Conservation (phyloP, 306 rosid species). For the Senna tora region DNA sequence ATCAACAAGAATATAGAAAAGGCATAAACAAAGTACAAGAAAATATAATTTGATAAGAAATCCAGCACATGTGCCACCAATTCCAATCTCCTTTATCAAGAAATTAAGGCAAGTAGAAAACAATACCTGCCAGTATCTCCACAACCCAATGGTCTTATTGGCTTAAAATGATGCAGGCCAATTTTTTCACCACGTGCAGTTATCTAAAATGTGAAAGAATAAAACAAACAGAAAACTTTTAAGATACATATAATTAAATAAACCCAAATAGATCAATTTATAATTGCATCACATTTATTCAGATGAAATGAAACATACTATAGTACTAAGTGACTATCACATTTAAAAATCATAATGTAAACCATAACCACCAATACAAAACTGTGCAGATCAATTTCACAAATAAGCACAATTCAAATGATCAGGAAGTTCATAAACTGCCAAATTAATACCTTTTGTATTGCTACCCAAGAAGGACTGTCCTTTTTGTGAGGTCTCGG, state of each 20-base stretch:
- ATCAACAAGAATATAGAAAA: conserved; percentile 1
- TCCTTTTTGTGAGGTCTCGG: conserved; percentile 88
- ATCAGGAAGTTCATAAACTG: neutral
- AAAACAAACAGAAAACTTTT: conserved; percentile 12
- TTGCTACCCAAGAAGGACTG: conserved; percentile 85
- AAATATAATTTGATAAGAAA: neutral
- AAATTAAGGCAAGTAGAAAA: neutral
- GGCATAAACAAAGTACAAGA: neutral
- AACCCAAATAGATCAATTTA: conserved; percentile 7
- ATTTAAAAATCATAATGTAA: too few relatives aligned
- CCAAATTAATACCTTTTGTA: conserved; percentile 62
- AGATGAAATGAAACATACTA: neutral
- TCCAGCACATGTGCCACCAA: neutral
- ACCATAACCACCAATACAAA: too few relatives aligned
- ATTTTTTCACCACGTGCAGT: conserved; percentile 62
- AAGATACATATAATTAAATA: conserved; percentile 17
- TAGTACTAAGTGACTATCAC: neutral
- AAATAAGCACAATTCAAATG: too few relatives aligned
- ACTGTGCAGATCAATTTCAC: too few relatives aligned
- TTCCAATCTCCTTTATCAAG: neutral
- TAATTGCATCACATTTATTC: conserved; percentile 20
- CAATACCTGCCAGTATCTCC: conserved; percentile 98
- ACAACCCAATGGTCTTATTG: conserved; percentile 84
- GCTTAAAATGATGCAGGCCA: conserved; percentile 82
- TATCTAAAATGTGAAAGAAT: conserved; percentile 51